Evolutionary conservation across 2,329 filamentous ascomycete genomes (phyloP).

Genomic region (Tolypocladium sp.): DNA sequence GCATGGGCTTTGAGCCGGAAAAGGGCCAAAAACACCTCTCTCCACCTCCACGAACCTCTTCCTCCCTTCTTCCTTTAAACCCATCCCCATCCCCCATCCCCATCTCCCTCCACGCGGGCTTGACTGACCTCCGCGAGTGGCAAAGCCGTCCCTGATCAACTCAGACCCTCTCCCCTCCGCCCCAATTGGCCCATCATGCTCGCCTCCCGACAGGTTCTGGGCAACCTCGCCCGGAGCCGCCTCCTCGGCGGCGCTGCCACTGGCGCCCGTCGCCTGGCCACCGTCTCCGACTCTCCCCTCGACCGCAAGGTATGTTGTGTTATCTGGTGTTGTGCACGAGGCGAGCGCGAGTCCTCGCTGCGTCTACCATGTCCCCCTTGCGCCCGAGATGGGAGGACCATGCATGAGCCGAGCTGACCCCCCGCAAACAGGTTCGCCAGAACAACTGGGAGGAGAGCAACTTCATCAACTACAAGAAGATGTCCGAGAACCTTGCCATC

Average conservation of each 20-base stretch:
- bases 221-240: conserved; percentile 53
- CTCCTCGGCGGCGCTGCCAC: conserved; percentile 46
- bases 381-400: neutral
- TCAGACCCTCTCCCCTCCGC: conserved; percentile 16
- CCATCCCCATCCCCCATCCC: conserved; percentile 6
- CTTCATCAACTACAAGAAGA: conserved; percentile 99
- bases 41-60: conserved; percentile 9
- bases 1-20: conserved; percentile 4
- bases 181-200: conserved; percentile 48
- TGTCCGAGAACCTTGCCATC: conserved; percentile 92
- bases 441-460: conserved; percentile 93
- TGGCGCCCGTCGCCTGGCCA: conserved; percentile 67
- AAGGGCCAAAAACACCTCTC: conserved; percentile 16
- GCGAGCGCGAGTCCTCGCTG: neutral
- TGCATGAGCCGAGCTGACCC: neutral
- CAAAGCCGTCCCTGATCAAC: conserved; percentile 8
- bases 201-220: conserved; percentile 62
- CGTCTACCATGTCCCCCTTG: too few species aligned
- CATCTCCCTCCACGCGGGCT: conserved; percentile 3
- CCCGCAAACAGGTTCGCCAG: conserved; percentile 62
- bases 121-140: conserved; percentile 11
- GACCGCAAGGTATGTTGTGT: conserved; percentile 65
- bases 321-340: neutral
- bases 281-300: conserved; percentile 75
- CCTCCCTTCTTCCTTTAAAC: conserved; percentile 7